Base-by-base conservation (phyloP, 2,329 filamentous ascomycete genomes). In the Neurospora crassa region DNA sequence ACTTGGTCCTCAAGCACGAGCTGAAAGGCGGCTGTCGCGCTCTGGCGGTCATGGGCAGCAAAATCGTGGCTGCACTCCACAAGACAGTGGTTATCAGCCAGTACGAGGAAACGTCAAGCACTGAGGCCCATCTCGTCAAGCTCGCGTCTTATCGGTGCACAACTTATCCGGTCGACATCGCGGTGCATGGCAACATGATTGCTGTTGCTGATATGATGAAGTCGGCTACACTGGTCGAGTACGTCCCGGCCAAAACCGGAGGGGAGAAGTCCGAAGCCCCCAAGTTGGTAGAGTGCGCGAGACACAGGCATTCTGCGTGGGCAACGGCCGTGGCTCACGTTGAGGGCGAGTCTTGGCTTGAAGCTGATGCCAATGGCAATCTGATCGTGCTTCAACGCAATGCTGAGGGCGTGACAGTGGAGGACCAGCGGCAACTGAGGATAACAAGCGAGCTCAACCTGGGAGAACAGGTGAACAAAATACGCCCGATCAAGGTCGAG, bases 121-220 rank as follows among this genome's bases (percentile, higher is more conserved):
- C 76, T 40, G 84, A 80, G 73, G 88, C 85, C 70, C 84, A 84
- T 67, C 84, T 98, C 11, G 84, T 86, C 68, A 95, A 92, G 78
- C 79, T 91, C 18, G 92, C 92, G 1, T 88, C 89, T 2, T 97
- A 94, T 79, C 89, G 94, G 14, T 92, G 93, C 1, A 89, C 93
- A 2, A 96, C 94, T 0, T 92, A 92, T 41, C 94, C 96, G 0
- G 88, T 97, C 18, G 92, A 95, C 75, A 80, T 98, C 7, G 89
- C 90, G 11, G 87, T 97, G 16, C 88, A 89, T 1, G 91, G 87
- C 0, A 90, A 91, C 75, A 85, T 88, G 34, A 94, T 99, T 73
- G 93, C 92, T 0, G 90, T 98, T 11, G 92, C 91, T 0, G 96
- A 99, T 78, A 83, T 99, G 67, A 97, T 97, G 92, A 97, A 98